Evolutionary conservation across 805 yeast species (phyloP).

Genomic region (Komagataella pseudopastoris): DNA sequence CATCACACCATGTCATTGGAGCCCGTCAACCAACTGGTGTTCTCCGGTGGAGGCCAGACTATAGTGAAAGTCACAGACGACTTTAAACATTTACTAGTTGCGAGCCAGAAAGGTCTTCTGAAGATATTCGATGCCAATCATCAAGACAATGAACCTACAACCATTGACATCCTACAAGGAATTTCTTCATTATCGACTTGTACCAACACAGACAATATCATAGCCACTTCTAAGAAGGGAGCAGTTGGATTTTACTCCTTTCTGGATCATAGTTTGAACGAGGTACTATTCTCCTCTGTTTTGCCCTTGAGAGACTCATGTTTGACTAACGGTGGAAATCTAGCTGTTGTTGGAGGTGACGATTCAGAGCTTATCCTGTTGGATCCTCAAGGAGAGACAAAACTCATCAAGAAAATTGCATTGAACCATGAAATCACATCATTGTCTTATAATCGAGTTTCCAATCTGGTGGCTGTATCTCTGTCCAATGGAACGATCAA

Average conservation of each 20-base stretch:
- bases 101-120: slow-evolving; percentile 39
- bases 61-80: slow-evolving; percentile 10
- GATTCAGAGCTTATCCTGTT: slow-evolving; percentile 41
- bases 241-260: slow-evolving; percentile 26
- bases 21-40: slow-evolving; percentile 16
- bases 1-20: slow-evolving; percentile 8
- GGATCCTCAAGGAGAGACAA: slow-evolving; percentile 16
- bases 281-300: slow-evolving; percentile 23
- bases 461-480: slow-evolving; percentile 44
- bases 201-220: slow-evolving; percentile 9
- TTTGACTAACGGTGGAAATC: slow-evolving; percentile 48
- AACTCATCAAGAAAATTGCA: not conserved
- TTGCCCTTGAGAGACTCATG: slow-evolving; percentile 36
- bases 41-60: slow-evolving; percentile 15
- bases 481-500: slow-evolving; percentile 46
- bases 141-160: slow-evolving; percentile 47
- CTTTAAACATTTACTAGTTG: slow-evolving; percentile 27
- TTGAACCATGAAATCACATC: slow-evolving; percentile 43
- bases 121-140: slow-evolving; percentile 34
- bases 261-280: slow-evolving; percentile 1
- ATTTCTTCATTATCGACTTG: slow-evolving; percentile 24
- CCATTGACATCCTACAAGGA: slow-evolving; percentile 35
- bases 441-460: slow-evolving; percentile 39
- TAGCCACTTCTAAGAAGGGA: slow-evolving; percentile 28
- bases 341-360: slow-evolving; percentile 53